A percentile compares a stretch with the other conserved stretches of the same genome.
Conservation (phyloP, 768 basidiomycete species). For the Strobilomyces echinocephalus region DNA sequence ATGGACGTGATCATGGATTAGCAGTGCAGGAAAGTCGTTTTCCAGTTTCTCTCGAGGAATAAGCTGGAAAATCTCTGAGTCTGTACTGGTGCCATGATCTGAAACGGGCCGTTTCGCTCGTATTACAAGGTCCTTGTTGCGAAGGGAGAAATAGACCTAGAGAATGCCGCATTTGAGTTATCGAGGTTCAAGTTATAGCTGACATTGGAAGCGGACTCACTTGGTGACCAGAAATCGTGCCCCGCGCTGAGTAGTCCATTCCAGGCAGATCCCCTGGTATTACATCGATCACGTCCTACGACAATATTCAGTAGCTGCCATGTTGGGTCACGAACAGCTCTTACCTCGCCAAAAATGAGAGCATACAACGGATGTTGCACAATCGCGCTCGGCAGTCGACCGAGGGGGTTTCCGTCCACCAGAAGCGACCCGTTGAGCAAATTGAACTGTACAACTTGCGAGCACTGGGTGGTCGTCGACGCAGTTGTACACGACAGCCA, state of each 20-base stretch:
- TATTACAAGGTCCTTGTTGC: slow-evolving; percentile 4
- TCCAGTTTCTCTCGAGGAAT: slow-evolving; percentile 13
- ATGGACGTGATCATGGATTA: neutral
- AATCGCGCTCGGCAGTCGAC: too few relatives aligned
- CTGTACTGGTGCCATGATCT: too few relatives aligned
- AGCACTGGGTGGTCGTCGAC: neutral
- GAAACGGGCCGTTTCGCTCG: neutral
- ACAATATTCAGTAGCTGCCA: too few relatives aligned
- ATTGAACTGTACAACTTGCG: neutral
- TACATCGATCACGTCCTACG: too few relatives aligned
- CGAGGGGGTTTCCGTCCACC: neutral
- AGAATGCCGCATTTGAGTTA: neutral
- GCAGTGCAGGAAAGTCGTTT: slow-evolving; percentile 17
- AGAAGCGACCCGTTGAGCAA: neutral
- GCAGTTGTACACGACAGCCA: neutral
- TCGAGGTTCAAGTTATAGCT: too few relatives aligned
- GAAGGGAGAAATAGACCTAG: slow-evolving; percentile 1
- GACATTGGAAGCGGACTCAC: too few relatives aligned
- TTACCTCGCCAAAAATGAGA: too few relatives aligned
- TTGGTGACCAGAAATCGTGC: too few relatives aligned
- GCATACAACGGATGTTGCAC: too few relatives aligned
- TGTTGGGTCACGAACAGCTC: too few relatives aligned
- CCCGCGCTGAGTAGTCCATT: too few relatives aligned
- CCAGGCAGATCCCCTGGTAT: too few relatives aligned
- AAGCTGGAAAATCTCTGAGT: slow-evolving; percentile 7